phyloP scores from a whole-genome alignment of 176 grass and related monocot species.

The Bromus sterilis region DNA sequence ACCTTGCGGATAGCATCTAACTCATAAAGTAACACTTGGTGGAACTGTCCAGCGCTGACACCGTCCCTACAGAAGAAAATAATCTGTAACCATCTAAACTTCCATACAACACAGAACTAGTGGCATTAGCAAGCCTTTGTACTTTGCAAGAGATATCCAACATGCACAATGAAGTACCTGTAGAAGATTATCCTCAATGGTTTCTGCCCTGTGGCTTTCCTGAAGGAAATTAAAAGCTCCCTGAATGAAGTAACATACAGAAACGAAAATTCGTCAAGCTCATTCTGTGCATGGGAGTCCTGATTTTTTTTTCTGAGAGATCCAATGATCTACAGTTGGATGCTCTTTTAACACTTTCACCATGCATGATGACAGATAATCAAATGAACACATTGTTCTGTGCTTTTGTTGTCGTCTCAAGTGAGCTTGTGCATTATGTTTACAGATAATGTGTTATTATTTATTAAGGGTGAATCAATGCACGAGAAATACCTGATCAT shows the following conservation, averaged over 20 bases:
- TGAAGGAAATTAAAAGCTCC: conserved; percentile 68
- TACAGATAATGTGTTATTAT: not conserved
- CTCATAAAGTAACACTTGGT: conserved; percentile 70
- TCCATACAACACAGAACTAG: not conserved
- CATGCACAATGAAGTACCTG: conserved; percentile 24
- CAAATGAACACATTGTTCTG: not conserved
- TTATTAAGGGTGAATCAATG: not conserved
- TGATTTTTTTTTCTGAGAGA: not conserved
- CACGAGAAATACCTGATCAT: conserved; percentile 58
- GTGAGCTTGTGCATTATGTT: not conserved
- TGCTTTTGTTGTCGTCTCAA: not conserved
- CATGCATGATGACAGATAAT: not conserved
- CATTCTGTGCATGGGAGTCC: not conserved
- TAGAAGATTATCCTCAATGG: conserved; percentile 76
- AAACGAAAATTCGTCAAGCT: not conserved
- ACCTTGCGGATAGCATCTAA: conserved; percentile 79
- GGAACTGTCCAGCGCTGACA: conserved; percentile 70
- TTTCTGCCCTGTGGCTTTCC: conserved; percentile 67
- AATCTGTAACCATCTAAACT: not conserved
- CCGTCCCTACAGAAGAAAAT: conserved; percentile 38
- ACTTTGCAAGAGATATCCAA: not conserved
- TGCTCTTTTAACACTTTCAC: not conserved
- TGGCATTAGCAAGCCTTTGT: not conserved
- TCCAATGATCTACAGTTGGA: not conserved
- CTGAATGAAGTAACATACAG: not conserved